phyloP scores from a whole-genome alignment of 768 basidiomycete species.

The Mycena indigotica region DNA sequence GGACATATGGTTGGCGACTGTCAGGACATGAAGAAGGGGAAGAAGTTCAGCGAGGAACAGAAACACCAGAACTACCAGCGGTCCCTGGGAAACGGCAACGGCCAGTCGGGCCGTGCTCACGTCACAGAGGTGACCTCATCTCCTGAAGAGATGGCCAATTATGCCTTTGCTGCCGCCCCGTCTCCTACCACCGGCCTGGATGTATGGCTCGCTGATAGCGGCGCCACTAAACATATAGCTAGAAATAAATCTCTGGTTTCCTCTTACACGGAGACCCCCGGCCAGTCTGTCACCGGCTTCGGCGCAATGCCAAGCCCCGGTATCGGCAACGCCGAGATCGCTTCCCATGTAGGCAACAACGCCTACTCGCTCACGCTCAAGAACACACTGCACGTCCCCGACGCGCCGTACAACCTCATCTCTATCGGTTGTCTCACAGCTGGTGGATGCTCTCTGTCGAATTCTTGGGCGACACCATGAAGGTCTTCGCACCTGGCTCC shows the following conservation, averaged over 20 bases:
- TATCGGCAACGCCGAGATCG: constrained; percentile 1
- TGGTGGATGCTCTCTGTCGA: background rate
- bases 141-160: background rate
- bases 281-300: constrained; percentile 3
- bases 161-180: background rate
- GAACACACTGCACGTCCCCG: background rate
- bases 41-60: constrained; percentile 5
- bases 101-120: background rate
- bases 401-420: background rate
- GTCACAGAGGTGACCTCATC: background rate
- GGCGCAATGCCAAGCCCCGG: background rate
- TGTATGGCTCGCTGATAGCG: constrained; percentile 7
- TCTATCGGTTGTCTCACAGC: background rate
- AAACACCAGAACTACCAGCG: constrained; percentile 5
- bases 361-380: background rate
- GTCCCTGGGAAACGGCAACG: background rate
- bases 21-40: constrained; percentile 8
- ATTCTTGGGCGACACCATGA: background rate
- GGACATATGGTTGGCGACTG: constrained; percentile 13
- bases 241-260: background rate
- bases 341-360: constrained; percentile 1
- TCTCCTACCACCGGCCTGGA: background rate
- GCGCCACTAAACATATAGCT: constrained; percentile 4
- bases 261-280: background rate
- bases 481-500: background rate